Evolutionary conservation across 257 asterid species (phyloP), one percentile per base, ranked within the genome.

Genomic region (Solanum paucissectum): DNA sequence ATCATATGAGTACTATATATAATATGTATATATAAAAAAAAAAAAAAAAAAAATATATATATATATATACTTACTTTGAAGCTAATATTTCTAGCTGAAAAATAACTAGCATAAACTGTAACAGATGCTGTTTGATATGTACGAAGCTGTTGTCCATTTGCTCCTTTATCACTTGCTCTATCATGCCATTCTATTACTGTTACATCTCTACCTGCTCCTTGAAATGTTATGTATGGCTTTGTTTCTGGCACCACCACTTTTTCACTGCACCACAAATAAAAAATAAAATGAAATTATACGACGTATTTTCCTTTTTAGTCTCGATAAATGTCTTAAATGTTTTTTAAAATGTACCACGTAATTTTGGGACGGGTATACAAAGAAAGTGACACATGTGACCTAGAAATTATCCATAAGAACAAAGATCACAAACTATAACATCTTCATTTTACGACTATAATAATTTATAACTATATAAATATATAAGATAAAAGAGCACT

Each of bases 161-260:
- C 91, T 37, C 98, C 99, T 18, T 88, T 91, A 83, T 96, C 99
- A 14, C 96, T 86, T 2, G 99, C 99, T 88, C 98, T 88, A 9
- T 96, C 99, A 4, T 96, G 99, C 99, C 99, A 96, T 72, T 96
- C 98, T 40, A 96, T 93, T 75, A 94, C 94, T 21, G 98, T 96
- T 73, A 29, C 87, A 3, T 95, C 99, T 40, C 97, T 91, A 9
- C 99, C 99, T 12, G 89, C 98, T 2, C 99, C 99, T 91, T 95
- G 83, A 38, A 96, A 92, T 18, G 97, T 96, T 42, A 96, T 93
- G 92, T 90, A 96, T 40, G 98, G 94, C 76, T 96, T 96, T n/a
- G 94, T 9, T 58, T 93, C 95, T 84, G 99, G 98, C 82, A 96
- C 96, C 93, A 91, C 92, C 93, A 96, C 99, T 85, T 96, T 96